These are phyloP conservation scores for Vigna nakashimae DNA, from an alignment of 306 rosid species.

Conservation along the genomic window DNA sequence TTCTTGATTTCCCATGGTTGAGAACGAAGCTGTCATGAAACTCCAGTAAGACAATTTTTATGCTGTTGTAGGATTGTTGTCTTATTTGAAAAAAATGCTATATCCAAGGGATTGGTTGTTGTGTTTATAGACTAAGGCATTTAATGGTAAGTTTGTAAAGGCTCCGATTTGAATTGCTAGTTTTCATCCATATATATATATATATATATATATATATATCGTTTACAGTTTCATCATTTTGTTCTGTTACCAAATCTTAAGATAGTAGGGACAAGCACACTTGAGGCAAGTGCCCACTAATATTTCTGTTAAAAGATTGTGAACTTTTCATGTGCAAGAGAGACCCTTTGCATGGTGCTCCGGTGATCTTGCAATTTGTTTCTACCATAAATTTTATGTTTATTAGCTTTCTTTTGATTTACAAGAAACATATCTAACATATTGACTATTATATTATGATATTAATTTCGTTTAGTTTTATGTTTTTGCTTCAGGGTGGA, in stretches of 20 bases:
- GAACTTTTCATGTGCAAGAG: conserved; percentile 1
- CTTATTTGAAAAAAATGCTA: conserved; percentile 6
- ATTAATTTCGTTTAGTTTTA: conserved; percentile 17
- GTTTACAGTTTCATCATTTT: background rate
- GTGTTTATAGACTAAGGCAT: background rate
- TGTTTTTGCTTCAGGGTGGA: conserved; percentile 56
- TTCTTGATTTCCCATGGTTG: background rate
- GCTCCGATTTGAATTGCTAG: background rate
- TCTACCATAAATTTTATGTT: conserved; percentile 3
- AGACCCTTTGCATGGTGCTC: conserved; percentile 13
- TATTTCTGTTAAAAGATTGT: background rate
- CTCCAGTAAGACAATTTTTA: background rate
- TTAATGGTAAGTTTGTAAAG: background rate
- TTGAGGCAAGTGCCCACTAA: background rate
- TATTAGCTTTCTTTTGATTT: background rate
- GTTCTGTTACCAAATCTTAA: background rate
- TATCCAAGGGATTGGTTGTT: background rate
- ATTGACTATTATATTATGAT: background rate
- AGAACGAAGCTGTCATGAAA: background rate
- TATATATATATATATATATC: background rate
- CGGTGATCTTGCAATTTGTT: conserved; percentile 1
- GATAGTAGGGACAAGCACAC: background rate
- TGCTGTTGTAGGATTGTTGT: conserved; percentile 16
- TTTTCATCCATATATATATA: background rate
- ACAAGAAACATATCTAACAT: background rate